These are phyloP conservation scores for Pseudohalonectria lignicola DNA, from an alignment of 2,329 filamentous ascomycete species.

Conservation along the genomic window DNA sequence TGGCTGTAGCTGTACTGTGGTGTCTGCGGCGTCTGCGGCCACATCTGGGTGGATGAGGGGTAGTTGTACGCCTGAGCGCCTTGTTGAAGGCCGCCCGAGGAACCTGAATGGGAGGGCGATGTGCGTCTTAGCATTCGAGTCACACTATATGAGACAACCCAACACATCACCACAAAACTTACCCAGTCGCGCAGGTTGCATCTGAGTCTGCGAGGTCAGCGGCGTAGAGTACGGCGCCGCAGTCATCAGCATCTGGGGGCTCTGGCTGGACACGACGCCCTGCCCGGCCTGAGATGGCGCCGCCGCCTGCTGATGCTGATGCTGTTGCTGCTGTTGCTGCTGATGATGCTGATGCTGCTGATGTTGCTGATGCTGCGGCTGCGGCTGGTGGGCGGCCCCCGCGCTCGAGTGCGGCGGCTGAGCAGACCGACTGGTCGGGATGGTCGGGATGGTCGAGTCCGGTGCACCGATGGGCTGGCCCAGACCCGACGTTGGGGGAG, in stretches of 20 bases:
- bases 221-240: constrained; percentile 59
- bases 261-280: constrained; percentile 47
- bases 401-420: constrained; percentile 44
- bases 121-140: constrained; percentile 35
- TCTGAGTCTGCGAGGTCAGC: constrained; percentile 58
- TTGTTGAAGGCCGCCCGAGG: constrained; percentile 40
- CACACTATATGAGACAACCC: no score
- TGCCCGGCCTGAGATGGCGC: neutral
- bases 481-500: constrained; percentile 32
- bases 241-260: constrained; percentile 56
- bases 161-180: constrained; percentile 13
- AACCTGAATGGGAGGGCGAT: constrained; percentile 45
- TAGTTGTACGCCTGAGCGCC: constrained; percentile 52
- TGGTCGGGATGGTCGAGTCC: constrained; percentile 30
- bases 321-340: neutral
- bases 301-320: neutral
- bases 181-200: constrained; percentile 60
- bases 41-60: constrained; percentile 48
- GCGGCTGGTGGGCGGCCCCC: constrained; percentile 24
- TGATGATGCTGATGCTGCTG: neutral
- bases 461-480: constrained; percentile 33
- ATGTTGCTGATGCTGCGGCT: neutral
- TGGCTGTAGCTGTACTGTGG: constrained; percentile 45
- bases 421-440: constrained; percentile 44
- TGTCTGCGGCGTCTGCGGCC: constrained; percentile 55